Percentiles rank a stretch among this genome's conserved stretches.
phyloP scores from a whole-genome alignment of 306 rosid species.

The Morella rubra region DNA sequence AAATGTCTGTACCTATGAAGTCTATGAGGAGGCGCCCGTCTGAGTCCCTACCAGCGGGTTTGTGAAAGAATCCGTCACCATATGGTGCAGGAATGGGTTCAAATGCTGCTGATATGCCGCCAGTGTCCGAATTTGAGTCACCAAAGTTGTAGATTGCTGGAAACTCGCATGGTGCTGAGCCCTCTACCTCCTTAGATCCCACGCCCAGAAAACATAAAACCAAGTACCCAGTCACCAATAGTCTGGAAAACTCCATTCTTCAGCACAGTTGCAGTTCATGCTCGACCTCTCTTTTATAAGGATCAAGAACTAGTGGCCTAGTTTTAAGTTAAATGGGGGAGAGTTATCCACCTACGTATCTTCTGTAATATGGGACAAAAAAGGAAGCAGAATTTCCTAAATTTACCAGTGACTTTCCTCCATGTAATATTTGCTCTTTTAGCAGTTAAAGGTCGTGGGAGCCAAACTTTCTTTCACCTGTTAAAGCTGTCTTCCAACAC shows the following conservation, averaged over 20 bases:
- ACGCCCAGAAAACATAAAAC: conserved; percentile 30
- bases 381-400: neutral
- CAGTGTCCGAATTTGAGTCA: conserved; percentile 94
- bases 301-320: neutral
- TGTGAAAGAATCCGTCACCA: conserved; percentile 67
- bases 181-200: conserved; percentile 24
- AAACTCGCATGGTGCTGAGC: conserved; percentile 50
- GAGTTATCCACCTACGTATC: neutral
- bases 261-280: neutral
- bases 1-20: conserved; percentile 57
- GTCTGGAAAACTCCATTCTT: conserved; percentile 43
- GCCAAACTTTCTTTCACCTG: neutral
- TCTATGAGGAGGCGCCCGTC: conserved; percentile 90
- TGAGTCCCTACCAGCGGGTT: conserved; percentile 69
- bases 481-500: neutral
- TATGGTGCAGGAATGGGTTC: conserved; percentile 68
- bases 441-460: neutral
- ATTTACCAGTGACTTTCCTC: neutral
- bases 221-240: conserved; percentile 26
- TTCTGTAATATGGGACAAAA: neutral
- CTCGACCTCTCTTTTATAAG: conserved; percentile 10
- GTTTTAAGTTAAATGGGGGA: neutral
- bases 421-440: neutral
- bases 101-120: conserved; percentile 86
- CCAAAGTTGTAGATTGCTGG: conserved; percentile 95